These are phyloP conservation scores for Fusarium caatingaense DNA, from an alignment of 2,329 filamentous ascomycete genomes.

Conservation along the genomic window DNA sequence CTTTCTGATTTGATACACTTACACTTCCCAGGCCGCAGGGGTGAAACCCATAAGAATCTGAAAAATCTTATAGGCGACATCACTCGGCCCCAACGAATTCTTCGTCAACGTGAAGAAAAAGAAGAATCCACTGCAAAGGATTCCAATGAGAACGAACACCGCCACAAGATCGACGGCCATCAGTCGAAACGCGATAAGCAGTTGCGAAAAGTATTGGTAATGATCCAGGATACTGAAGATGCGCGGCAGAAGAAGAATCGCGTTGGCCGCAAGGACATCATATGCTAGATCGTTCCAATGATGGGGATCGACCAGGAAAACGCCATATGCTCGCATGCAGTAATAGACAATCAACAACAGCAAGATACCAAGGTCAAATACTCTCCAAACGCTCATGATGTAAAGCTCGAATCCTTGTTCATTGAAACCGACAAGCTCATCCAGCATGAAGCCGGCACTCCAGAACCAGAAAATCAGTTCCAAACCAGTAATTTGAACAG, in stretches of 20 bases:
- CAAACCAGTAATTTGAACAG: conserved; percentile 81
- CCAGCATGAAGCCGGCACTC: conserved; percentile 96
- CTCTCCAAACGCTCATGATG: conserved; percentile 98
- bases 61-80: conserved; percentile 90
- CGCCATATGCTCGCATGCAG: conserved; percentile 86
- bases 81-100: conserved; percentile 74
- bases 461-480: conserved; percentile 97
- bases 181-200: conserved; percentile 91
- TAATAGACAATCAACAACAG: conserved; percentile 90
- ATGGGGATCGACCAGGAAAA: conserved; percentile 81
- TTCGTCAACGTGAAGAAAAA: conserved; percentile 90
- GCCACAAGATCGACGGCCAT: conserved; percentile 93
- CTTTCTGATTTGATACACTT: conserved; percentile 46
- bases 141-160: conserved; percentile 84
- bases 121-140: conserved; percentile 93
- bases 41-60: conserved; percentile 97
- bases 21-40: conserved; percentile 92
- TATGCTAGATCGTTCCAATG: conserved; percentile 87
- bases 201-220: conserved; percentile 94
- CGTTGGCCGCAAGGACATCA: conserved; percentile 92
- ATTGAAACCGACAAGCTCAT: conserved; percentile 95
- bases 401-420: conserved; percentile 97
- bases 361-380: conserved; percentile 91
- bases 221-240: conserved; percentile 95
- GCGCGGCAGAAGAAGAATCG: conserved; percentile 87